Percentiles rank a stretch among this genome's conserved stretches.
phyloP scores from a whole-genome alignment of 73 alveolate genomes.

The Loxodes magnus region DNA sequence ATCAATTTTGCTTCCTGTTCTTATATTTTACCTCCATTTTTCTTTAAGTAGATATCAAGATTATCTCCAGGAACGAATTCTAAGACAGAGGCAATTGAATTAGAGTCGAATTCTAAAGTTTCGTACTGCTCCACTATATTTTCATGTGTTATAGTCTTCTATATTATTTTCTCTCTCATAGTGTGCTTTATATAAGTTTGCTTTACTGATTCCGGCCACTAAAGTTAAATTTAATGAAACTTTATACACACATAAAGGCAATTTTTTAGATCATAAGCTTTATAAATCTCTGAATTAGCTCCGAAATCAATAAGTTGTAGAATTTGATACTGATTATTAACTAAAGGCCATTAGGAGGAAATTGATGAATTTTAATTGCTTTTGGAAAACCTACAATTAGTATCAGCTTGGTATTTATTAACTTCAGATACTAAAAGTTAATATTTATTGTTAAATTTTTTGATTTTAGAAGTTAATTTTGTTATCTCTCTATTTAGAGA shows the following conservation, averaged over 20 bases:
- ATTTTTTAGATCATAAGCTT: slow-evolving; percentile 87
- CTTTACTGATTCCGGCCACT: slow-evolving; percentile 85
- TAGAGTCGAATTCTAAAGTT: slow-evolving; percentile 90
- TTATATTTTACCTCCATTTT: slow-evolving; percentile 65
- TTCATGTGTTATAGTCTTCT: slow-evolving; percentile 76
- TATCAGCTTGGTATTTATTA: no score
- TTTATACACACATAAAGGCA: slow-evolving; percentile 85
- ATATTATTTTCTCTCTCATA: slow-evolving; percentile 90
- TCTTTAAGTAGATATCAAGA: slow-evolving; percentile 71
- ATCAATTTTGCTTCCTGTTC: slow-evolving; percentile 96
- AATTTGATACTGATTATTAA: slow-evolving; percentile 66
- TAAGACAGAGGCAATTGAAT: slow-evolving; percentile 88
- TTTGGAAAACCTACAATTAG: no score
- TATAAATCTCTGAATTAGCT: slow-evolving; percentile 95
- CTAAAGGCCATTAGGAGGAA: slow-evolving; percentile 63
- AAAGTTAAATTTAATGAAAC: slow-evolving; percentile 84
- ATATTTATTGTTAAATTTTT: no score
- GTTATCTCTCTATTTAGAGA: no score
- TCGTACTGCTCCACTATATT: slow-evolving; percentile 86
- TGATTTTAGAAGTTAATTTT: no score
- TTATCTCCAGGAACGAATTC: slow-evolving; percentile 97
- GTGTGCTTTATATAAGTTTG: slow-evolving; percentile 96
- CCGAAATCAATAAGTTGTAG: slow-evolving; percentile 91
- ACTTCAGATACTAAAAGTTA: no score
- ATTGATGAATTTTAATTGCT: no score